phyloP scores from a whole-genome alignment of 257 asterid species.

The Ophiorrhiza pumila region DNA sequence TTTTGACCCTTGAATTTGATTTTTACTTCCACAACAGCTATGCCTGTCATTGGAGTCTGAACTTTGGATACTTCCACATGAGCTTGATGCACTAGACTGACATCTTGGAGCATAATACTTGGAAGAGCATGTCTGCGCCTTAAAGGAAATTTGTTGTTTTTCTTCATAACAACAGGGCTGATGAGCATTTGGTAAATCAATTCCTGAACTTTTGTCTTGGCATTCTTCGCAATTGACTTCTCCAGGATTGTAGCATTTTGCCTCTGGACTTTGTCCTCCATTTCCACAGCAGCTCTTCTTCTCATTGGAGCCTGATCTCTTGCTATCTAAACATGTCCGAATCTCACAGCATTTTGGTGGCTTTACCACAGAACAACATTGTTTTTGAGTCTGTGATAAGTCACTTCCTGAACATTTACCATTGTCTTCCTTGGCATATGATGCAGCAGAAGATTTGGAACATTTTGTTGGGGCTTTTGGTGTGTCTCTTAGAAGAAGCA shows the following conservation, averaged over 20 bases:
- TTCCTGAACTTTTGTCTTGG: background rate
- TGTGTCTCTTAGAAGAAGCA: conserved; percentile 49
- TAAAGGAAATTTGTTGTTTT: conserved; percentile 21
- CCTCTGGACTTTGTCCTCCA: too few species aligned
- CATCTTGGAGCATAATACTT: conserved; percentile 9
- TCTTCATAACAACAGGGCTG: background rate
- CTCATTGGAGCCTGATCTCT: too few species aligned
- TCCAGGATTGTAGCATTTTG: too few species aligned
- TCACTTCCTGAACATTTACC: background rate
- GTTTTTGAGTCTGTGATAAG: background rate
- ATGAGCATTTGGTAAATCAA: background rate
- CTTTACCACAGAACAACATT: conserved; percentile 3
- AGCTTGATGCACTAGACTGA: conserved; percentile 1
- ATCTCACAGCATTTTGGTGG: conserved; percentile 18
- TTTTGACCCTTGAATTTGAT: conserved; percentile 6
- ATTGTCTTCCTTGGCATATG: conserved; percentile 15
- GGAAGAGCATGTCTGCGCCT: conserved; percentile 20
- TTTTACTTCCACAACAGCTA: conserved; percentile 4
- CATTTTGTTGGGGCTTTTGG: conserved; percentile 11
- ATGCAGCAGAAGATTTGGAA: conserved; percentile 17
- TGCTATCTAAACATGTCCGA: too few species aligned
- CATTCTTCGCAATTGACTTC: conserved; percentile 14
- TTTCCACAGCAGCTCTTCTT: too few species aligned
- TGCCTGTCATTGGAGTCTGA: conserved; percentile 18
- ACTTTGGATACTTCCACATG: conserved; percentile 18